Conservation (phyloP, 768 basidiomycete species). For the Mycena belliarum region DNA sequence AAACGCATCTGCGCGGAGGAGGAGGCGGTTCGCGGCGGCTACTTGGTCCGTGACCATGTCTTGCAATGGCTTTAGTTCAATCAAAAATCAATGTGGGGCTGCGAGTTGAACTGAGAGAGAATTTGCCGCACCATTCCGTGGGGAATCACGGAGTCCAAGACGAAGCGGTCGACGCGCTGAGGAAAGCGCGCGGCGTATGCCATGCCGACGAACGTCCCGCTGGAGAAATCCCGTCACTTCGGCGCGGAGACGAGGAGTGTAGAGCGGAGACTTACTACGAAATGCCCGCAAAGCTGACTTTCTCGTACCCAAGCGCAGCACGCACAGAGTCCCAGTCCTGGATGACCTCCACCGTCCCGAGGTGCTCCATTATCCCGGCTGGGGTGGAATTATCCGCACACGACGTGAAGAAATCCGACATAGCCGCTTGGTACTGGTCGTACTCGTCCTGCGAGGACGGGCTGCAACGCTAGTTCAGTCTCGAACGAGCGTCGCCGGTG, state of each 20-base stretch:
- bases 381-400: conserved; percentile 17
- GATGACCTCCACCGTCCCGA: conserved; percentile 21
- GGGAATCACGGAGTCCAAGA: conserved; percentile 21
- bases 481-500: too few relatives aligned
- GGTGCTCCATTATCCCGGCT: conserved; percentile 16
- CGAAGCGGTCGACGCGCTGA: conserved; percentile 15
- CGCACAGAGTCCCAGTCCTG: conserved; percentile 23
- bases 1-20: conserved; percentile 22
- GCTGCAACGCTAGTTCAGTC: too few relatives aligned
- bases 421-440: conserved; percentile 11
- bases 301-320: conserved; percentile 18
- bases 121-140: conserved; percentile 22
- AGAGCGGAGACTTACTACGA: conserved; percentile 20
- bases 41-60: conserved; percentile 16
- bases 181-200: conserved; percentile 20
- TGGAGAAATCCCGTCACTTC: background rate
- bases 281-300: conserved; percentile 11
- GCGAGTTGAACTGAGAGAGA: too few relatives aligned
- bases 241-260: background rate
- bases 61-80: background rate
- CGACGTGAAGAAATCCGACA: conserved; percentile 11
- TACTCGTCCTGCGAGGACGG: conserved; percentile 17
- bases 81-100: background rate
- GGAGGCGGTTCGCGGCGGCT: conserved; percentile 17
- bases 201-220: conserved; percentile 21